A percentile compares a stretch with the other conserved stretches of the same genome.
Evolutionary conservation across 2,329 filamentous ascomycete species (phyloP).

Genomic region (Esteya vermicola): DNA sequence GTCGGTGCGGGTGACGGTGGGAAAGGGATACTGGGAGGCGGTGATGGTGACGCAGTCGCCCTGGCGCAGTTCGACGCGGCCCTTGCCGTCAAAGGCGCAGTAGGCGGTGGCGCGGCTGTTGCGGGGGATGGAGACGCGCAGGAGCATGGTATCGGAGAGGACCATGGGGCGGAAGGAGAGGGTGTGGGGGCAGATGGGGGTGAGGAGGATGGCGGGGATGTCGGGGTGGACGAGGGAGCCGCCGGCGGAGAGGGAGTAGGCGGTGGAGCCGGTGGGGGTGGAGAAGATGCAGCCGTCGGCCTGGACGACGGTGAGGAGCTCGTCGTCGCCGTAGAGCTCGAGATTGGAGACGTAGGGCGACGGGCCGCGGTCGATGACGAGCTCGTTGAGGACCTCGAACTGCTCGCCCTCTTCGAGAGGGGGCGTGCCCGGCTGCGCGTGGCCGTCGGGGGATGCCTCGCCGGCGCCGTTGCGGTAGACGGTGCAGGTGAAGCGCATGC

Average conservation of each 20-base stretch:
- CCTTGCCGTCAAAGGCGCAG: constrained; percentile 95
- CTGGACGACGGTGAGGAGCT: constrained; percentile 87
- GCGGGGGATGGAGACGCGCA: constrained; percentile 75
- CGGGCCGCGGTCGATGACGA: constrained; percentile 94
- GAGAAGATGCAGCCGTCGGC: constrained; percentile 97
- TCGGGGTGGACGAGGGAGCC: constrained; percentile 93
- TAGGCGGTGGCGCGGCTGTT: constrained; percentile 86
- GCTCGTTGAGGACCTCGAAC: constrained; percentile 95
- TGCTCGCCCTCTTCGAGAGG: constrained; percentile 86
- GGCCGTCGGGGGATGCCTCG: constrained; percentile 18
- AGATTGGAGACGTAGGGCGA: constrained; percentile 95
- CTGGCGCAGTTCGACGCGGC: constrained; percentile 79
- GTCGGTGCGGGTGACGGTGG: constrained; percentile 78
- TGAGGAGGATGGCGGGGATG: constrained; percentile 90
- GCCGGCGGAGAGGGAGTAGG: constrained; percentile 90
- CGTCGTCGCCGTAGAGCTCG: constrained; percentile 89
- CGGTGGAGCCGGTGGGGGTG: constrained; percentile 86
- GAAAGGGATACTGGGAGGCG: constrained; percentile 92
- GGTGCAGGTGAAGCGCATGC: constrained; percentile 98
- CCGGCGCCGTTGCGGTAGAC: constrained; percentile 66
- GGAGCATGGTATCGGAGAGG: constrained; percentile 81
- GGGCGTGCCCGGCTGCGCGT: too few relatives aligned
- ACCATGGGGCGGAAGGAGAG: constrained; percentile 97
- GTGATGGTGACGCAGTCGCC: constrained; percentile 95
- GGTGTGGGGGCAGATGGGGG: constrained; percentile 94